Evolutionary conservation across 441 rosid genomes (phyloP).

Genomic region (Mallotus japonicus): DNA sequence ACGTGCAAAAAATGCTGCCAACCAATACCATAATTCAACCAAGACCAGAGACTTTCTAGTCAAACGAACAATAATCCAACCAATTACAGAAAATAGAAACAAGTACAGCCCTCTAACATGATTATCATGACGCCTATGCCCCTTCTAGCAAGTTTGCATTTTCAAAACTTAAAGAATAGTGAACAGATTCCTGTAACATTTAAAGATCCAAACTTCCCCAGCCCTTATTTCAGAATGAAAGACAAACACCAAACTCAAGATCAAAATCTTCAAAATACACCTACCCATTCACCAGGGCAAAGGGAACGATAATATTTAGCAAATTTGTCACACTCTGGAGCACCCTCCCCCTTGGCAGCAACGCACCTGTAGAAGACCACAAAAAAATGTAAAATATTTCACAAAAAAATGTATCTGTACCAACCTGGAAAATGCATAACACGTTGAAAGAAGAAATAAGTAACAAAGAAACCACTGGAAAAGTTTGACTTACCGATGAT

Average conservation of each 20-base stretch:
- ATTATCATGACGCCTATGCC: not conserved
- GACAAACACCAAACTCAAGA: not conserved
- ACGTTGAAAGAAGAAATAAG: not conserved
- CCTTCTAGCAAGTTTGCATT: not conserved
- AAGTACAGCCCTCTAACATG: not conserved
- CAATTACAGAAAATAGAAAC: not conserved
- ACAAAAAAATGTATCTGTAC: not conserved
- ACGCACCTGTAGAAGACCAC: conserved; percentile 52
- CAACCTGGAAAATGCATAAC: conserved; percentile 1
- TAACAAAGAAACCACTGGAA: not conserved
- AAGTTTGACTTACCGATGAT: conserved; percentile 60
- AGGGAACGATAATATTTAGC: conserved; percentile 92
- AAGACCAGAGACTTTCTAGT: not conserved
- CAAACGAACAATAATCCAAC: not conserved
- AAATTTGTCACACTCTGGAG: conserved; percentile 83
- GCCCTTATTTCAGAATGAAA: not conserved
- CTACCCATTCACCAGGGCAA: conserved; percentile 98
- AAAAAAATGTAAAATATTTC: not conserved
- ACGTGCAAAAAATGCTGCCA: not conserved
- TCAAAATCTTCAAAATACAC: conserved; percentile 15
- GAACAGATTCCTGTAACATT: too few species aligned
- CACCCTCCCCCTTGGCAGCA: conserved; percentile 93
- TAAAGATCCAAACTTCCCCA: not conserved
- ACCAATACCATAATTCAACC: not conserved
- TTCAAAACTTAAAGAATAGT: not conserved